These are phyloP conservation scores for Nicotiana obtusifolia DNA, from an alignment of 257 asterid genomes.

Conservation along the genomic window DNA sequence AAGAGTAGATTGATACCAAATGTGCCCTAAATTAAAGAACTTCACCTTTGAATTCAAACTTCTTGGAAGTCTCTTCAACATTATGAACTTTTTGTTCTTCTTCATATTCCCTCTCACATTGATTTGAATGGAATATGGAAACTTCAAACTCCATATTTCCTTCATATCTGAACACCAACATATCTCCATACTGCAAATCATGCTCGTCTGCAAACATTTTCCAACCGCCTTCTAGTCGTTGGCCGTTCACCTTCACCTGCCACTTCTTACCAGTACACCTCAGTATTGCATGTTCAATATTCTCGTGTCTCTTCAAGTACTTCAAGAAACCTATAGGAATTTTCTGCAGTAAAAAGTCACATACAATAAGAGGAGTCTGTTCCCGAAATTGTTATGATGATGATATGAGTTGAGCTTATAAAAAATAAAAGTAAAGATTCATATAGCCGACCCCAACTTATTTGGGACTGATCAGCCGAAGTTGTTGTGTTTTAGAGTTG, in stretches of 20 bases:
- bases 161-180: neutral
- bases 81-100: neutral
- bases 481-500: too few relatives aligned
- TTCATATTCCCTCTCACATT: neutral
- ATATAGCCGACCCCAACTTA: too few relatives aligned
- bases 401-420: too few relatives aligned
- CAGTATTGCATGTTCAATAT: neutral
- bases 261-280: neutral
- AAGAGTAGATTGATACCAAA: too few relatives aligned
- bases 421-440: too few relatives aligned
- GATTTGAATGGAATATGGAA: neutral
- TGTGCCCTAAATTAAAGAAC: too few relatives aligned
- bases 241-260: neutral
- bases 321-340: neutral
- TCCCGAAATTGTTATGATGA: too few relatives aligned
- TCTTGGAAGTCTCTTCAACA: neutral
- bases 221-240: neutral
- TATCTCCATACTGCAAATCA: neutral
- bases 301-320: neutral
- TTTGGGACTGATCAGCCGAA: too few relatives aligned
- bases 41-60: too few relatives aligned
- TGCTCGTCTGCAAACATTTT: neutral
- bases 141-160: neutral
- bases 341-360: neutral
- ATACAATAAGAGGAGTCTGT: too few relatives aligned